phyloP scores from a whole-genome alignment of 2,329 filamentous ascomycete species.

The Xylaria sp. region DNA sequence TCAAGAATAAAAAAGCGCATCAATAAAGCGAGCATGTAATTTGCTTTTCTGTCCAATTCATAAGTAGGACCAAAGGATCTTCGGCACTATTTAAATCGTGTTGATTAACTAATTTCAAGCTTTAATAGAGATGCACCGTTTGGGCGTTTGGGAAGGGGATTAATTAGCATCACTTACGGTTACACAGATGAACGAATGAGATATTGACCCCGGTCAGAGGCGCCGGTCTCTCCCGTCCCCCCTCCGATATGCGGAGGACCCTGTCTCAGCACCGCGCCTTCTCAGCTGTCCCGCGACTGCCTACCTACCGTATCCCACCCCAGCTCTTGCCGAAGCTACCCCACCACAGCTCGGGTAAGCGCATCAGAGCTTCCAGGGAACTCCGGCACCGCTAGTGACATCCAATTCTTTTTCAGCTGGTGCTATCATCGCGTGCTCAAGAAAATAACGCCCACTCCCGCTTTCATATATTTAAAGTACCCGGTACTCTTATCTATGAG shows the following conservation, averaged over 20 bases:
- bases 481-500: not conserved
- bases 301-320: no score
- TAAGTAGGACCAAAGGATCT: not conserved
- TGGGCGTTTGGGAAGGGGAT: not conserved
- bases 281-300: not conserved
- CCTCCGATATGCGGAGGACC: conserved; percentile 23
- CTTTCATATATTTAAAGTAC: not conserved
- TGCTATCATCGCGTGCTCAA: not conserved
- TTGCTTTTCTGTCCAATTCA: not conserved
- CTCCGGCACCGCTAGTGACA: conserved; percentile 22
- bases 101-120: conserved; percentile 16
- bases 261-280: no score
- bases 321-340: conserved; percentile 14
- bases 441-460: not conserved
- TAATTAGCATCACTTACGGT: not conserved
- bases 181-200: not conserved
- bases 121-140: not conserved
- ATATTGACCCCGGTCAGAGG: no score
- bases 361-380: conserved; percentile 3
- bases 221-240: not conserved
- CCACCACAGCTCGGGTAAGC: conserved; percentile 17
- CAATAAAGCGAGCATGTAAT: not conserved
- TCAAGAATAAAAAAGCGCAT: no score
- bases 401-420: conserved; percentile 18
- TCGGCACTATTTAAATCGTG: not conserved